These are phyloP conservation scores for Pythium dissimile DNA, from an alignment of 352 stramenopile genomes.

Conservation along the genomic window DNA sequence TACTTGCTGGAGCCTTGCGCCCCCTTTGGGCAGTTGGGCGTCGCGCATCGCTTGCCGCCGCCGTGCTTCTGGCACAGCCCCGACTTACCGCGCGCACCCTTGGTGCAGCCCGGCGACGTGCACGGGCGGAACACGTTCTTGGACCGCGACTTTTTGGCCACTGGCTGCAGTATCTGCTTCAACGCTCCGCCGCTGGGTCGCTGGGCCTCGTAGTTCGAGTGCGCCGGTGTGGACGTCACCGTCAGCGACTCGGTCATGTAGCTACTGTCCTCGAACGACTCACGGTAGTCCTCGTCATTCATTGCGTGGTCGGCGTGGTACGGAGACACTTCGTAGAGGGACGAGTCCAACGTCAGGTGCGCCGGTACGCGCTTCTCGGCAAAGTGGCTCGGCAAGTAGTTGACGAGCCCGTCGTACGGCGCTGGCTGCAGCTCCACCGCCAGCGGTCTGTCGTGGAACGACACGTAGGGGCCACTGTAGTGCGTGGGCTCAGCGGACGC, in stretches of 20 bases:
- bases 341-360: background rate
- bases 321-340: slow-evolving; percentile 7
- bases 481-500: background rate
- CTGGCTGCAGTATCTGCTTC: slow-evolving; percentile 26
- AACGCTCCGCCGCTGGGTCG: background rate
- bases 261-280: slow-evolving; percentile 5
- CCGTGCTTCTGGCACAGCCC: slow-evolving; percentile 85
- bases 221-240: background rate
- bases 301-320: slow-evolving; percentile 1
- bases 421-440: background rate
- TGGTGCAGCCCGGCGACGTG: slow-evolving; percentile 54
- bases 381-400: slow-evolving; percentile 18
- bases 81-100: slow-evolving; percentile 75
- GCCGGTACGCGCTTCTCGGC: slow-evolving; percentile 10
- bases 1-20: slow-evolving; percentile 74
- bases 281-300: slow-evolving; percentile 1
- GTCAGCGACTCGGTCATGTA: background rate
- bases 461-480: background rate
- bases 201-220: background rate
- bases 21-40: slow-evolving; percentile 65
- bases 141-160: slow-evolving; percentile 57
- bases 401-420: slow-evolving; percentile 1
- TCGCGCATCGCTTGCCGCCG: slow-evolving; percentile 72
- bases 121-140: slow-evolving; percentile 78
- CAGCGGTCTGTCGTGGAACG: background rate